Conservation (phyloP, 2,329 filamentous ascomycete species). For the Dryadomyces sulphureus region DNA sequence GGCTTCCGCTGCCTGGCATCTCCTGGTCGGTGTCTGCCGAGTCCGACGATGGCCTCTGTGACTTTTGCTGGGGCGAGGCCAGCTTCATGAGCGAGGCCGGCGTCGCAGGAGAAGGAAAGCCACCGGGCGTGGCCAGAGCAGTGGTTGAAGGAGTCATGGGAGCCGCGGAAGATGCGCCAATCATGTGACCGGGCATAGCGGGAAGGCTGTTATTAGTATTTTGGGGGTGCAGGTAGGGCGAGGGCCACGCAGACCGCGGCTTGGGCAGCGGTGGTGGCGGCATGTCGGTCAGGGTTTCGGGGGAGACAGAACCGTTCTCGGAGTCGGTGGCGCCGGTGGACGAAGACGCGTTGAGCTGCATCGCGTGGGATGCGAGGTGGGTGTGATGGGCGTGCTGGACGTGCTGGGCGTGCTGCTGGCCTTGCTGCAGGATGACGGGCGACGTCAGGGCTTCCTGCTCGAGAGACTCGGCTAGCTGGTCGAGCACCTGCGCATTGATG, state of each 20-base stretch:
- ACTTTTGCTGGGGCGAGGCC: slow-evolving; percentile 30
- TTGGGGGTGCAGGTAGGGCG: slow-evolving; percentile 50
- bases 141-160: background rate
- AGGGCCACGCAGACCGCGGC: slow-evolving; percentile 48
- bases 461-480: slow-evolving; percentile 31
- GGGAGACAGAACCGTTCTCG: slow-evolving; percentile 50
- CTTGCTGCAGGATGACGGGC: slow-evolving; percentile 17
- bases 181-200: slow-evolving; percentile 1
- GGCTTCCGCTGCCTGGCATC: slow-evolving; percentile 14
- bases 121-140: slow-evolving; percentile 11
- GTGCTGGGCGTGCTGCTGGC: slow-evolving; percentile 18
- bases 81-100: slow-evolving; percentile 81
- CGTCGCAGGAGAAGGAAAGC: slow-evolving; percentile 54
- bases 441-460: slow-evolving; percentile 18
- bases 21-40: slow-evolving; percentile 18
- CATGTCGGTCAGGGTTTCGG: slow-evolving; percentile 50
- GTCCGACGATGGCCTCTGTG: slow-evolving; percentile 7
- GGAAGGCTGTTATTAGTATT: slow-evolving; percentile 14
- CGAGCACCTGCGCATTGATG: slow-evolving; percentile 39
- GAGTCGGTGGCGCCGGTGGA: slow-evolving; percentile 36
- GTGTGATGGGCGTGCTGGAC: slow-evolving; percentile 17
- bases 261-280: slow-evolving; percentile 53
- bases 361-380: slow-evolving; percentile 10
- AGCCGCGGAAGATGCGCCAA: background rate
- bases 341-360: slow-evolving; percentile 16